Base-by-base conservation (phyloP, 306 rosid species). In the Malus asiatica region DNA sequence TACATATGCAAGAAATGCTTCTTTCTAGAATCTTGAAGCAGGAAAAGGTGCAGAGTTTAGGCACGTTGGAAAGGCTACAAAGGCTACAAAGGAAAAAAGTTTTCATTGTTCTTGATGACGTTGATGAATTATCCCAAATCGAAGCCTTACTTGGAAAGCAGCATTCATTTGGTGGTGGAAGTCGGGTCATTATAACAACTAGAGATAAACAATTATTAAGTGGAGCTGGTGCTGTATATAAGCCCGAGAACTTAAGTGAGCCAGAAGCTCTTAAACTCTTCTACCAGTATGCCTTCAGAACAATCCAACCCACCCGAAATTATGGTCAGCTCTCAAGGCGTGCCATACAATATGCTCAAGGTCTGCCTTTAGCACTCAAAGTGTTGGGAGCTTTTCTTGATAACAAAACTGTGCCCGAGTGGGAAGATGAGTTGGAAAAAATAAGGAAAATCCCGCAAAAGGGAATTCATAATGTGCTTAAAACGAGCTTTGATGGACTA, bases 251-350 rank as follows among this genome's bases (percentile, higher is more conserved):
- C 5, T 72, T 75, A 4, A 33, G 63, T 19, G 10, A 59, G 23
- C 20, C 16, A 7, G 76, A 69, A 19, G 79, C 72, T 35, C 72
- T 60, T 38, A 15, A 75, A 16, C 76, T 80, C 12, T 80, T 80
- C 7, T 32, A 29, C 2, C 60, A 59, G 51, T 61, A 52, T 25
- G 79, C 79, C 44, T 80, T 80, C 76, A 18, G 52, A 48, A 68
- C 33, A 13, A 44, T 0, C n/a, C 19, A 62, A 13, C 25, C 29
- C 40, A 63, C 68, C 5, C 2, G 15, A 66, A 62, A 59, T 4
- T 75, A 33, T 48, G 62, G 18, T 20, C 59, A 38, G 12, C 59
- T 80, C 20, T 62, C 52, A 33, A 33, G 38, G 2, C 8, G 1
- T 33, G 38, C 1, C 8, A 0, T 33, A 5, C 8, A 33, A 6